phyloP scores from a whole-genome alignment of 495 filamentous ascomycete species.

The Cercophora scortea region DNA sequence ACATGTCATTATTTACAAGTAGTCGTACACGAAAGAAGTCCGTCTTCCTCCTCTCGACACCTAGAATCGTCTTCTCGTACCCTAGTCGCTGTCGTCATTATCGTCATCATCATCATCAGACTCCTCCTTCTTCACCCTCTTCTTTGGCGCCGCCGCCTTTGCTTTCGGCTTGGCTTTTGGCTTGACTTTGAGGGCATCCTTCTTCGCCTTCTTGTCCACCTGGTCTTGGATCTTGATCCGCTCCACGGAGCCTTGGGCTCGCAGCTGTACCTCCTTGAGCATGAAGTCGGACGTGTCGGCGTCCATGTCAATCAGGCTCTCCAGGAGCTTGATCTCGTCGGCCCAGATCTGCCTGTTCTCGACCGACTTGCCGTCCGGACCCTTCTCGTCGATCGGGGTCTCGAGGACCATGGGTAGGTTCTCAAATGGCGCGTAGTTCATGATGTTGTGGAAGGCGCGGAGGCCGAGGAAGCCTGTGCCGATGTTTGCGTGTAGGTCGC shows the following conservation, averaged over 20 bases:
- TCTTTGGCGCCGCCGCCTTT: slow-evolving; percentile 14
- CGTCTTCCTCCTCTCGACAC: no score
- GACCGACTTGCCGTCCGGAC: slow-evolving; percentile 44
- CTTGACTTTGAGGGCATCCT: slow-evolving; percentile 45
- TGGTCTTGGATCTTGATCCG: slow-evolving; percentile 67
- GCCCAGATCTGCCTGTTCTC: slow-evolving; percentile 76
- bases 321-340: slow-evolving; percentile 79
- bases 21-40: no score
- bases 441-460: slow-evolving; percentile 79
- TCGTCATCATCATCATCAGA: slow-evolving; percentile 27
- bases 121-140: slow-evolving; percentile 21
- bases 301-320: slow-evolving; percentile 79
- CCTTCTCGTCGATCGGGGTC: slow-evolving; percentile 74
- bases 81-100: slow-evolving; percentile 18
- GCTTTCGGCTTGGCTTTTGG: neutral
- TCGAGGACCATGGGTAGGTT: slow-evolving; percentile 87
- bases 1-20: no score
- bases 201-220: slow-evolving; percentile 50
- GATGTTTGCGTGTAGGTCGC: slow-evolving; percentile 91
- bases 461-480: slow-evolving; percentile 88
- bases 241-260: slow-evolving; percentile 57
- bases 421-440: slow-evolving; percentile 74
- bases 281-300: slow-evolving; percentile 60
- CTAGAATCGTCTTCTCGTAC: no score
- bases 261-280: slow-evolving; percentile 48